phyloP scores from a whole-genome alignment of 352 stramenopile genomes.

The Elongisporangium undulatum region DNA sequence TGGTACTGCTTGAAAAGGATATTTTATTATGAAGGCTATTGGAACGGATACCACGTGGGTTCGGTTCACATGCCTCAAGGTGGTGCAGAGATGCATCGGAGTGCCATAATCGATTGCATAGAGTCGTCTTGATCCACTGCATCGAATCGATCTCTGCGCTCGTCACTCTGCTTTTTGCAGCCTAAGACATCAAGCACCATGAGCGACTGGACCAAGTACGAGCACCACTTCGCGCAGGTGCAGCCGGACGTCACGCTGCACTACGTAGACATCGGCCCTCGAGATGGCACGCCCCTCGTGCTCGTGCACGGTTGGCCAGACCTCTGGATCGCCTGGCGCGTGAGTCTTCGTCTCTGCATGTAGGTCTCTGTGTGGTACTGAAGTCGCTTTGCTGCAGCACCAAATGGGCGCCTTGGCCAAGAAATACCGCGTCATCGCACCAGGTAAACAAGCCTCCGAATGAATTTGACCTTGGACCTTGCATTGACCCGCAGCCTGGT shows the following conservation, averaged over 20 bases:
- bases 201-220: not conserved
- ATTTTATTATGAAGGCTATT: too few relatives aligned
- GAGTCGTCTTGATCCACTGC: too few relatives aligned
- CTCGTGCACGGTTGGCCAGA: constrained; percentile 30
- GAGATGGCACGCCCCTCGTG: constrained; percentile 17
- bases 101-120: too few relatives aligned
- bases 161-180: too few relatives aligned
- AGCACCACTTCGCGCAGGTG: constrained; percentile 12
- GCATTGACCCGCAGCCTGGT: too few relatives aligned
- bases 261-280: constrained; percentile 20
- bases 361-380: not conserved
- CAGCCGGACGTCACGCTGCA: constrained; percentile 11
- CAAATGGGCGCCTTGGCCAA: constrained; percentile 48
- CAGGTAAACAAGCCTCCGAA: constrained; percentile 10
- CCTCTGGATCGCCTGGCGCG: constrained; percentile 22
- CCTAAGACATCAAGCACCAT: too few relatives aligned
- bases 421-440: constrained; percentile 49
- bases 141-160: too few relatives aligned
- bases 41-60: too few relatives aligned
- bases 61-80: too few relatives aligned
- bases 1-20: too few relatives aligned
- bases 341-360: constrained; percentile 1
- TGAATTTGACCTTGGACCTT: too few relatives aligned
- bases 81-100: too few relatives aligned
- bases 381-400: constrained; percentile 17